Conservation (phyloP, 225 moss, liverwort and hornwort genomes). For the Pseudoscleropodium purum region DNA sequence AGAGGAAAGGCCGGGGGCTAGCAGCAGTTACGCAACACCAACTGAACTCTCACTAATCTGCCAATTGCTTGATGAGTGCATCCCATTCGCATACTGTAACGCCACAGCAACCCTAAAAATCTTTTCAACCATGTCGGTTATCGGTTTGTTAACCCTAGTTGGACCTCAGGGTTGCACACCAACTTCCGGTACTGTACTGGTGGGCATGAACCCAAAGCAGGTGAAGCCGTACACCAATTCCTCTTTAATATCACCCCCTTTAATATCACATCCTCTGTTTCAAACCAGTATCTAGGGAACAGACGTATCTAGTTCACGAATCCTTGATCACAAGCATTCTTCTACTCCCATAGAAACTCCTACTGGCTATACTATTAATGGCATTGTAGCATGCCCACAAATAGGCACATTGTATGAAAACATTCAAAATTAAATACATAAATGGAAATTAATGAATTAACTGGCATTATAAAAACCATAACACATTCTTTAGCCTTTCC, state of each 20-base stretch:
- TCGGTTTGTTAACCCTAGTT: background rate
- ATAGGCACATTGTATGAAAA: background rate
- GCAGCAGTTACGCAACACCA: conserved; percentile 8
- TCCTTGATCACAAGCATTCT: background rate
- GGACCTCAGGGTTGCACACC: background rate
- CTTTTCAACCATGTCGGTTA: background rate
- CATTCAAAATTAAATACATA: background rate
- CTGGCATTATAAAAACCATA: background rate
- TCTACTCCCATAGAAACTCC: background rate
- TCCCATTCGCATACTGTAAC: background rate
- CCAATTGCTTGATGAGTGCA: background rate
- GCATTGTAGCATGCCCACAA: background rate
- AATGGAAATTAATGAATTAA: background rate
- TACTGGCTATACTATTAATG: background rate
- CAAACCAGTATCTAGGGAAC: background rate
- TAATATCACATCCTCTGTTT: background rate
- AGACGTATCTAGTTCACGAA: background rate
- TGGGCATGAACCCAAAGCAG: background rate
- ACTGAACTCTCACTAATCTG: background rate
- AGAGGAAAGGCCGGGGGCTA: background rate
- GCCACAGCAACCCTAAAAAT: background rate
- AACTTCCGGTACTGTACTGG: background rate
- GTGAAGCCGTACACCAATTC: background rate
- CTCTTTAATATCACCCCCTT: background rate
- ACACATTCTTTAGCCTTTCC: background rate